Percentiles rank a stretch among this genome's conserved stretches.
These are phyloP conservation scores for Maudiozyma saulgeensis DNA, from an alignment of 805 yeast species.

Conservation along the genomic window DNA sequence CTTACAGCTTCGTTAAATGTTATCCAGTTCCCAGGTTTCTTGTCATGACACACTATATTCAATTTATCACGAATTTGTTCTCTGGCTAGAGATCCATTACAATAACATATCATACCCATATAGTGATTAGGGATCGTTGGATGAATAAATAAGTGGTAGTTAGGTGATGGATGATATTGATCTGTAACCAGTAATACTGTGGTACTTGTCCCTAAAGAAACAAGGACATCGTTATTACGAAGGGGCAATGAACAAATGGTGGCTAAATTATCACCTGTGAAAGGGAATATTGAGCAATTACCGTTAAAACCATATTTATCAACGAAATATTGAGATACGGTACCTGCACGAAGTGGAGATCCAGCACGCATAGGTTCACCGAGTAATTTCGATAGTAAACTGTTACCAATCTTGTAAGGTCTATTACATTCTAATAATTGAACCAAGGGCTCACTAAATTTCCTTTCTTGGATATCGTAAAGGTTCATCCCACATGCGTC, in stretches of 20 bases:
- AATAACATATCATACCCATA: conserved; percentile 94
- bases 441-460: conserved; percentile 49
- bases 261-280: conserved; percentile 88
- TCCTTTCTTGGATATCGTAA: conserved; percentile 53
- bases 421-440: conserved; percentile 24
- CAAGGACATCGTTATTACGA: conserved; percentile 61
- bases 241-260: conserved; percentile 78
- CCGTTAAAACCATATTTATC: conserved; percentile 52
- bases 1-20: conserved; percentile 42
- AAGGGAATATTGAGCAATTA: conserved; percentile 56
- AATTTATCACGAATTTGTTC: conserved; percentile 61
- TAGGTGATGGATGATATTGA: conserved; percentile 64
- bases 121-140: conserved; percentile 68
- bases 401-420: conserved; percentile 11
- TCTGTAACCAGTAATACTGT: conserved; percentile 77
- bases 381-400: conserved; percentile 28
- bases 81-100: conserved; percentile 83
- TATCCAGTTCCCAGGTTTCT: conserved; percentile 42
- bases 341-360: conserved; percentile 35
- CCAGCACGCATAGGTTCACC: conserved; percentile 34
- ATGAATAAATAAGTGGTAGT: conserved; percentile 78
- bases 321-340: conserved; percentile 50
- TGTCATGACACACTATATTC: conserved; percentile 28
- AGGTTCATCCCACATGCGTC: conserved; percentile 94
- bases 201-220: conserved; percentile 88